These are phyloP conservation scores for Citrus hindsii DNA, from an alignment of 345 rosid genomes.

Conservation along the genomic window DNA sequence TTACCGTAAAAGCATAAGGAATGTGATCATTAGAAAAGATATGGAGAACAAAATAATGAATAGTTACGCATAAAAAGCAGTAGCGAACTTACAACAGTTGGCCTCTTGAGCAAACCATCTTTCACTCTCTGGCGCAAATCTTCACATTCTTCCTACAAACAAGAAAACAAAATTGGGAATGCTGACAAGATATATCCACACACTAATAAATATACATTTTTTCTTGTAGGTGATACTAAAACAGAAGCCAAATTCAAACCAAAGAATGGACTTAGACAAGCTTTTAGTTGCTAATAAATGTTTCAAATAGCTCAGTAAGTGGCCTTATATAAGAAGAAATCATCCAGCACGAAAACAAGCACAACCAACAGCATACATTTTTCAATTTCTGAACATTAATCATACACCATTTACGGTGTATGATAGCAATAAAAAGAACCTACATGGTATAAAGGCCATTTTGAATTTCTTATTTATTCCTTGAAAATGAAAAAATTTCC, in stretches of 20 bases:
- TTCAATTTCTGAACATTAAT: background rate
- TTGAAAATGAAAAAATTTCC: background rate
- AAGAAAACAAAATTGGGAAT: constrained; percentile 20
- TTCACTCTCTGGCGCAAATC: constrained; percentile 59
- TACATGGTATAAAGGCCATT: background rate
- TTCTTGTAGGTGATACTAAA: background rate
- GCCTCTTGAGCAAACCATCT: constrained; percentile 53
- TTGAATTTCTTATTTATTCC: background rate
- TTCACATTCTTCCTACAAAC: constrained; percentile 77
- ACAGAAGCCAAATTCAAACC: background rate
- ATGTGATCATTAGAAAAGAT: background rate
- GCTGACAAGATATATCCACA: background rate
- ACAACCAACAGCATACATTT: background rate
- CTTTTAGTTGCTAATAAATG: background rate
- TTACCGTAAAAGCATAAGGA: background rate
- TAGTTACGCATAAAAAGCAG: background rate
- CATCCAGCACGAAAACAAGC: background rate
- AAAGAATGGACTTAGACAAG: background rate
- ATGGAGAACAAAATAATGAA: background rate
- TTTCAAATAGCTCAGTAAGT: background rate
- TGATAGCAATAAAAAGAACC: background rate
- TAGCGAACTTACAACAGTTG: constrained; percentile 55
- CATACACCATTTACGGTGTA: background rate
- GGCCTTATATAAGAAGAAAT: background rate
- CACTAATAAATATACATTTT: background rate